phyloP scores from a whole-genome alignment of 2,329 filamentous ascomycete genomes.

The Mycosphaerella arachidis region DNA sequence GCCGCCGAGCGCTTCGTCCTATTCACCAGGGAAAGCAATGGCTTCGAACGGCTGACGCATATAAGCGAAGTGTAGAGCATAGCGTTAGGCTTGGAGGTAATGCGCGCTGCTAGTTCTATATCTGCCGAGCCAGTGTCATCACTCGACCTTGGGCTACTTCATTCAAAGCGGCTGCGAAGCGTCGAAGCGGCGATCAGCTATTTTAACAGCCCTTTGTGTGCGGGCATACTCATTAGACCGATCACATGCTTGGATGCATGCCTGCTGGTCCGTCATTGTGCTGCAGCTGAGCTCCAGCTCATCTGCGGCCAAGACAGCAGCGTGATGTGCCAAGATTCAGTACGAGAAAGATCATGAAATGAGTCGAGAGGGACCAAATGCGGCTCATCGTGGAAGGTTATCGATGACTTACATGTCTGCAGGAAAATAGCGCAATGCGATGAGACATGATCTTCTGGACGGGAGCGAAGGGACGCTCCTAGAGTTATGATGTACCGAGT shows the following conservation, averaged over 20 bases:
- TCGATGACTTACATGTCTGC: slow-evolving; percentile 1
- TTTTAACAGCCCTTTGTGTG: too few species aligned
- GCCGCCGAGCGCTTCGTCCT: too few species aligned
- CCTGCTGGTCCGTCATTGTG: background rate
- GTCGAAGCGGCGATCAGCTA: too few species aligned
- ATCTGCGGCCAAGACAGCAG: slow-evolving; percentile 12
- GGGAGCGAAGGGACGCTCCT: background rate
- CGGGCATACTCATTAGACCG: background rate
- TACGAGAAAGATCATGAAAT: slow-evolving; percentile 6
- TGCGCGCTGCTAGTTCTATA: too few species aligned
- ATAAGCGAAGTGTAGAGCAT: too few species aligned
- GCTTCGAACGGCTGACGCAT: too few species aligned
- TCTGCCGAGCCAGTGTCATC: too few species aligned
- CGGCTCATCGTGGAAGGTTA: background rate
- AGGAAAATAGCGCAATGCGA: slow-evolving; percentile 1
- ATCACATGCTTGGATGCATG: slow-evolving; percentile 2
- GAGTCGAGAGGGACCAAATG: slow-evolving; percentile 10
- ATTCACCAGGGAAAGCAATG: too few species aligned
- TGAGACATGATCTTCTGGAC: background rate
- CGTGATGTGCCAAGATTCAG: slow-evolving; percentile 7
- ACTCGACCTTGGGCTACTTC: too few species aligned
- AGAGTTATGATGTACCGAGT: background rate
- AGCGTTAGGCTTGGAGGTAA: too few species aligned
- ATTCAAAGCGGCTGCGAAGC: too few species aligned
- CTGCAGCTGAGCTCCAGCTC: slow-evolving; percentile 10